A percentile compares a stretch with the other conserved stretches of the same genome.
phyloP scores from a whole-genome alignment of 495 filamentous ascomycete species.

The Parathielavia appendiculata region DNA sequence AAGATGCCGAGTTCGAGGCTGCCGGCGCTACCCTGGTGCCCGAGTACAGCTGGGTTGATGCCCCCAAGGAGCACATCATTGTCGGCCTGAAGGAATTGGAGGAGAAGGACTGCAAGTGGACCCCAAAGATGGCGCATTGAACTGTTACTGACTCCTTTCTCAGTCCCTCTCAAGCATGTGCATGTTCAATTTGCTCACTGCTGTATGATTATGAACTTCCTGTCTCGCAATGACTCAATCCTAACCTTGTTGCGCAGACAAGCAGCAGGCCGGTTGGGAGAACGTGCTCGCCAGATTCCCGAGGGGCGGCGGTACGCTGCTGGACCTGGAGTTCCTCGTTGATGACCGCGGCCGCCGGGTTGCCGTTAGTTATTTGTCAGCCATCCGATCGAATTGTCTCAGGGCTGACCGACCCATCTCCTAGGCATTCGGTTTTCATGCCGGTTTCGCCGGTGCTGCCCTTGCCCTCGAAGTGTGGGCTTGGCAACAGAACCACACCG shows the following conservation, averaged over 20 bases:
- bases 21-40: slow-evolving; percentile 73
- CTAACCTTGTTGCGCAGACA: slow-evolving; percentile 55
- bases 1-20: slow-evolving; percentile 59
- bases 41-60: slow-evolving; percentile 71
- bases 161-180: slow-evolving; percentile 75
- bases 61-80: slow-evolving; percentile 74
- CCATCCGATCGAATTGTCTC: neutral
- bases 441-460: slow-evolving; percentile 77
- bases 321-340: slow-evolving; percentile 90
- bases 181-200: slow-evolving; percentile 77
- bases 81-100: slow-evolving; percentile 92
- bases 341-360: slow-evolving; percentile 75
- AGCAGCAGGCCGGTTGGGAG: slow-evolving; percentile 83
- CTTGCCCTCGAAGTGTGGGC: slow-evolving; percentile 82
- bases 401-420: neutral
- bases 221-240: neutral
- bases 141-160: neutral
- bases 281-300: slow-evolving; percentile 75
- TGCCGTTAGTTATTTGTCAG: slow-evolving; percentile 42
- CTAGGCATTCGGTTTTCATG: slow-evolving; percentile 60
- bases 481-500: slow-evolving; percentile 72
- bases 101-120: slow-evolving; percentile 64
- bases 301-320: slow-evolving; percentile 73
- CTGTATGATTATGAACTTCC: slow-evolving; percentile 35
- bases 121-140: neutral